phyloP scores from a whole-genome alignment of 1,284 basidiomycete genomes.

The Phellopilus nigrolimitatus region DNA sequence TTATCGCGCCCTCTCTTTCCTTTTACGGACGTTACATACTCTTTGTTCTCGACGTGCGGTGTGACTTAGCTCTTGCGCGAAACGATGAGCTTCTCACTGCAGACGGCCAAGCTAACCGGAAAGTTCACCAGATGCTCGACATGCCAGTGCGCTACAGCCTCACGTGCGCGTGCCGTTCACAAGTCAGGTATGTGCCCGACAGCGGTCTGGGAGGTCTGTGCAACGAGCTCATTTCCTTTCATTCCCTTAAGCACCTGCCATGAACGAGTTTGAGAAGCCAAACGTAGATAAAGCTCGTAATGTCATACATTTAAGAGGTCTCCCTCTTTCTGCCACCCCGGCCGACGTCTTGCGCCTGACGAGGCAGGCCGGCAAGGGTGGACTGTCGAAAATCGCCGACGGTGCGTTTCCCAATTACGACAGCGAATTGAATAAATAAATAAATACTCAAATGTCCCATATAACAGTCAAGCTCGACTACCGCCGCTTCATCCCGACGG shows the following conservation, averaged over 20 bases:
- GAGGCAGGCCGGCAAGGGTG: slow-evolving; percentile 25
- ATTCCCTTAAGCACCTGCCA: neutral
- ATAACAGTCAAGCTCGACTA: slow-evolving; percentile 55
- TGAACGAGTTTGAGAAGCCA: no score
- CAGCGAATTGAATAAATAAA: neutral
- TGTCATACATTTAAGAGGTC: slow-evolving; percentile 41
- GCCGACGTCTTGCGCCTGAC: slow-evolving; percentile 53
- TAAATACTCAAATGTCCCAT: neutral
- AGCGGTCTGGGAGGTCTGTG: no score
- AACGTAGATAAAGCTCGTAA: neutral
- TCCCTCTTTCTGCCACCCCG: slow-evolving; percentile 50
- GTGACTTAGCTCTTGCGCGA: neutral
- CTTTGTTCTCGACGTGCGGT: neutral
- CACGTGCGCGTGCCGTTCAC: neutral
- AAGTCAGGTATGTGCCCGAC: neutral
- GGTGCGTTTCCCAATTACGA: slow-evolving; percentile 35
- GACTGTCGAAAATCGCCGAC: slow-evolving; percentile 47
- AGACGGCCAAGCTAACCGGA: neutral
- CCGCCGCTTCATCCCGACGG: slow-evolving; percentile 50
- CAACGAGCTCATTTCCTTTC: no score
- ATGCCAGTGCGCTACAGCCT: neutral
- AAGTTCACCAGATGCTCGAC: neutral
- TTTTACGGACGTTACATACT: no score
- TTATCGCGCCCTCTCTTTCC: no score
- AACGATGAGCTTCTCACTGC: neutral